These are phyloP conservation scores for Fonsecaea pedrosoi DNA, from an alignment of 2,329 filamentous ascomycete species.

Conservation along the genomic window DNA sequence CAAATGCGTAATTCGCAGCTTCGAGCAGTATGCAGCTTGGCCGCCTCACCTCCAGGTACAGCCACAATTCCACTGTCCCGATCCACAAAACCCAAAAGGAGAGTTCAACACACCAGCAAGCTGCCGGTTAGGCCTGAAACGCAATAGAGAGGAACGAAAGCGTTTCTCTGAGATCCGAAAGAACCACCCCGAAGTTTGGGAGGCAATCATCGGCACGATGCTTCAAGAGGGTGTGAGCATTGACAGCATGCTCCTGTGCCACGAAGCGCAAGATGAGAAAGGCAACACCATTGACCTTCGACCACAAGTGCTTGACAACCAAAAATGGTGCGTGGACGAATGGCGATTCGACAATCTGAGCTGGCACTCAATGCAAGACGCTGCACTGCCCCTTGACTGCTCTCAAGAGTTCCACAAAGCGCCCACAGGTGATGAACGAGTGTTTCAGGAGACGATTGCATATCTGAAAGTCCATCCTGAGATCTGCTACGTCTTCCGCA, in stretches of 20 bases:
- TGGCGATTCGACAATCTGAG: slow-evolving; percentile 9
- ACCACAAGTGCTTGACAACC: slow-evolving; percentile 8
- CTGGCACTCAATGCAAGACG: neutral
- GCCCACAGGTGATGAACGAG: neutral
- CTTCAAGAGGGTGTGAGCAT: slow-evolving; percentile 16
- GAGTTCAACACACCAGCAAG: neutral
- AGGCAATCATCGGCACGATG: slow-evolving; percentile 20
- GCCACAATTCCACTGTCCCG: slow-evolving; percentile 6
- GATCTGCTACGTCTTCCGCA: slow-evolving; percentile 3
- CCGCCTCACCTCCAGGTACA: neutral
- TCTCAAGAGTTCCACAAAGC: slow-evolving; percentile 6
- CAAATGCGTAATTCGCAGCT: neutral
- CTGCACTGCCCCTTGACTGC: neutral
- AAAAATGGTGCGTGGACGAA: slow-evolving; percentile 9
- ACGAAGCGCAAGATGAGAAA: neutral
- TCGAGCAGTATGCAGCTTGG: neutral
- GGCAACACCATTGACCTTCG: slow-evolving; percentile 2
- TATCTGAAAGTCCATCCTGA: slow-evolving; percentile 5
- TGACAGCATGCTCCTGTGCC: slow-evolving; percentile 12
- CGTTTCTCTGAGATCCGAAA: slow-evolving; percentile 9
- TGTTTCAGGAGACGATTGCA: slow-evolving; percentile 5
- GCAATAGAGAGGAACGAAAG: slow-evolving; percentile 1
- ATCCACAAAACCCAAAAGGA: neutral
- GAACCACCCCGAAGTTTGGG: slow-evolving; percentile 8
- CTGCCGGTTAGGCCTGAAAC: neutral